Evolutionary conservation across 129 eudicot species (phyloP), one percentile per base, ranked within the genome.

Genomic region (Mikania micrantha): DNA sequence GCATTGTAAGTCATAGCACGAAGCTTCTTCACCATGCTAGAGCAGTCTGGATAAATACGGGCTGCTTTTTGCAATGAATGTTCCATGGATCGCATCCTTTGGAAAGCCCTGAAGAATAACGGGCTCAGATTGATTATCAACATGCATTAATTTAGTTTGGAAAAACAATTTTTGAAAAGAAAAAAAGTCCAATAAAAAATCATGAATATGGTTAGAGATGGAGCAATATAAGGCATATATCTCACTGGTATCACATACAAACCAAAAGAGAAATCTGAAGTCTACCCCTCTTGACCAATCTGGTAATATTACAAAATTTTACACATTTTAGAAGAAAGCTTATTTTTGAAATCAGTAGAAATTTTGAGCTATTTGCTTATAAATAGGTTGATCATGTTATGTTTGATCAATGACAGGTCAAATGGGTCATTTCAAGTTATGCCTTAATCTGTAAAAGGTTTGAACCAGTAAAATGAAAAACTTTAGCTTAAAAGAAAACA

Each of bases 1-100:
- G 86, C 86, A 70, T 72, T 90, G 64, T 78, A 65, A 60, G 96
- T 77, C 96, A 86, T 90, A 20, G 90, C 88, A 57, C 95, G 88
- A 25, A 90, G 95, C 64, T 75, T 86, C 61, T 81, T 86, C 34
- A 78, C 81, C 96, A 90, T 86, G 74, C 85, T 81, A 71, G 83
- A 42, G 70, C 96, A 86, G 73, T 90, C 95, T 0, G 95, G 90
- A 62, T 86, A 90, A 9, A 81, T 71, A 27, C 77, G 81, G 4
- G 71, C 78, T 2, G 95, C 83, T 80, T 84, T 90, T 52, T 54
- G 66, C 79, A 90, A 73, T 24, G 95, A 71, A 22, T 32, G 28
- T 62, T 90, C 95, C 96, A 90, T 86, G 25, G 79, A 80, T 77
- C 81, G 82, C 86, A 79, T 90, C 70, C 81, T 90, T 72, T 85